Percentiles rank a stretch among this genome's conserved stretches.
Evolutionary conservation across 345 rosid species (phyloP).

Genomic region (Gossypium stocksii): DNA sequence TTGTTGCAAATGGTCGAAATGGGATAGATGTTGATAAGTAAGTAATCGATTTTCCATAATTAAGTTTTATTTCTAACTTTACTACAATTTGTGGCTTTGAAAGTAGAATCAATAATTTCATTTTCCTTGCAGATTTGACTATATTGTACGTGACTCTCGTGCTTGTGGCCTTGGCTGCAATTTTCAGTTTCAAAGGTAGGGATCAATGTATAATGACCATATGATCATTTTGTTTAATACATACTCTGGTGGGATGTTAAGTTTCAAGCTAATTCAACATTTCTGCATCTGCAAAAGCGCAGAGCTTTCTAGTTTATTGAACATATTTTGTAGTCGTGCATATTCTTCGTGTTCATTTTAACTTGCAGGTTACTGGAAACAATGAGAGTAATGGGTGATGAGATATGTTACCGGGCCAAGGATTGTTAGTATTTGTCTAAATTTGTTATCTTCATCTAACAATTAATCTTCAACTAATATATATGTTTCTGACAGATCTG

Average conservation of each 20-base stretch:
- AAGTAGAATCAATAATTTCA: background rate
- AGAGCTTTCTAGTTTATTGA: conserved; percentile 5
- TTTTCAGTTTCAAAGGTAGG: conserved; percentile 58
- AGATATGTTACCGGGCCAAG: conserved; percentile 70
- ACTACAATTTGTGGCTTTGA: background rate
- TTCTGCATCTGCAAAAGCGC: background rate
- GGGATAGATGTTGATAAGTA: conserved; percentile 77
- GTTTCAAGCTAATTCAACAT: background rate
- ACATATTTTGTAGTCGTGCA: background rate
- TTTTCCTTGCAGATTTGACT: conserved; percentile 52
- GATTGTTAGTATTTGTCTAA: conserved; percentile 45
- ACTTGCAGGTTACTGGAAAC: conserved; percentile 58
- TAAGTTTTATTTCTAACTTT: background rate
- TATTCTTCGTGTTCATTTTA: background rate
- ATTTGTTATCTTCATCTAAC: background rate
- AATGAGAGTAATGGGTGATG: conserved; percentile 61
- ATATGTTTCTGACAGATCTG: conserved; percentile 43
- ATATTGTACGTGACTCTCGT: conserved; percentile 58
- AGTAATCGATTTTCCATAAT: conserved; percentile 11
- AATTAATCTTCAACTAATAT: conserved; percentile 6
- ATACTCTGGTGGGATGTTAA: background rate
- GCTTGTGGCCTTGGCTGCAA: conserved; percentile 65
- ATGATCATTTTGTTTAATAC: background rate
- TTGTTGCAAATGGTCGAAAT: conserved; percentile 74
- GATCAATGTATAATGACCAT: background rate